Conservation (phyloP, 148 eudicot species). For the Camellia lanceoleosa region DNA sequence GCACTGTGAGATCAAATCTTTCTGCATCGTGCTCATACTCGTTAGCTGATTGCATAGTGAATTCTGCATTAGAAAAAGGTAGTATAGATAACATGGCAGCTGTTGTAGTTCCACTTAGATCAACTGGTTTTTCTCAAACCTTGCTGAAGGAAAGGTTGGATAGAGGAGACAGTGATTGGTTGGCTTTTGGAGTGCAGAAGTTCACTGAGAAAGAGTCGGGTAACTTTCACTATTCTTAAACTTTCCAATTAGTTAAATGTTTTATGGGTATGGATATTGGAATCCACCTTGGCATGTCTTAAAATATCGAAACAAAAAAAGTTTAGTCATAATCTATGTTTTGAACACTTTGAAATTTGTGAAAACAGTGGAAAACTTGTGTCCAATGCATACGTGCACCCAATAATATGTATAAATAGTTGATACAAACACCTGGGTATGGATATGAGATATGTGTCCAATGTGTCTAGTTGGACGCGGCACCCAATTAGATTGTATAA, state of each 20-base stretch:
- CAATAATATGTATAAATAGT: too few relatives aligned
- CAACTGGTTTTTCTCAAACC: not conserved
- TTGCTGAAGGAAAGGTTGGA: slow-evolving; percentile 24
- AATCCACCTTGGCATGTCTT: not conserved
- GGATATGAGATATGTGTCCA: too few relatives aligned
- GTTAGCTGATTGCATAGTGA: slow-evolving; percentile 66
- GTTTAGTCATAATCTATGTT: too few relatives aligned
- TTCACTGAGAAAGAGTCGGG: slow-evolving; percentile 34
- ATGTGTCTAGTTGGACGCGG: too few relatives aligned
- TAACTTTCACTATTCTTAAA: slow-evolving; percentile 21
- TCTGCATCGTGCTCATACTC: slow-evolving; percentile 59
- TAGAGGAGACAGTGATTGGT: slow-evolving; percentile 19
- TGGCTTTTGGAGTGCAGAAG: slow-evolving; percentile 32
- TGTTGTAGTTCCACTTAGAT: slow-evolving; percentile 25
- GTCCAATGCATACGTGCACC: too few relatives aligned
- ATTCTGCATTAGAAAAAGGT: slow-evolving; percentile 34
- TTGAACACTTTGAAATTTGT: too few relatives aligned
- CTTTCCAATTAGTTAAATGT: slow-evolving; percentile 1
- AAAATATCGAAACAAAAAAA: not conserved
- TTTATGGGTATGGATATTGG: not conserved
- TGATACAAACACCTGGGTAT: too few relatives aligned
- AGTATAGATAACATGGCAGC: slow-evolving; percentile 46
- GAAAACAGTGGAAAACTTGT: too few relatives aligned
- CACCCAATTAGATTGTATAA: too few relatives aligned
- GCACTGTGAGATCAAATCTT: slow-evolving; percentile 37